These are phyloP conservation scores for Scortechinia acanthostroma DNA, from an alignment of 2,329 filamentous ascomycete species.

Conservation along the genomic window DNA sequence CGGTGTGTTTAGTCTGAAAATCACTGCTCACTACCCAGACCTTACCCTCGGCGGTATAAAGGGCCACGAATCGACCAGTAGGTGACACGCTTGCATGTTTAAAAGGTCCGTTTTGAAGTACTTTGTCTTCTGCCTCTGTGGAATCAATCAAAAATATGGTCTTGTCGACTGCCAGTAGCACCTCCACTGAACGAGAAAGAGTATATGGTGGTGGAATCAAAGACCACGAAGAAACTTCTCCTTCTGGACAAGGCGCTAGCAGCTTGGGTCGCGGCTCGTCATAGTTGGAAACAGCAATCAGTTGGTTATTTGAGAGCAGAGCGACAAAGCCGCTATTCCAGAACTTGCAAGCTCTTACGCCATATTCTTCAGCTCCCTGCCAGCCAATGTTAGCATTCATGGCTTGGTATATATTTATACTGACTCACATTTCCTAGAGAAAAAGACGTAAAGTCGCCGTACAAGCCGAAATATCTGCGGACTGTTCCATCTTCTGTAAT, in stretches of 20 bases:
- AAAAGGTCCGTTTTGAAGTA: slow-evolving; percentile 87
- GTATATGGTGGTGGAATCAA: slow-evolving; percentile 83
- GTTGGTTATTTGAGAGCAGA: slow-evolving; percentile 76
- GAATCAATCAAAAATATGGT: slow-evolving; percentile 84
- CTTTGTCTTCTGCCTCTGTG: slow-evolving; percentile 82
- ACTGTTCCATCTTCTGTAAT: slow-evolving; percentile 86
- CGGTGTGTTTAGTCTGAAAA: slow-evolving; percentile 84
- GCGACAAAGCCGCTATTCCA: slow-evolving; percentile 90
- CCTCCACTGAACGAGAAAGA: slow-evolving; percentile 86
- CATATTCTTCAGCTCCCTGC: slow-evolving; percentile 79
- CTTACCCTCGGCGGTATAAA: slow-evolving; percentile 79
- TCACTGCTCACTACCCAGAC: slow-evolving; percentile 92
- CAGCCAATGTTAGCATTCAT: neutral
- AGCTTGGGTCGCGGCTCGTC: slow-evolving; percentile 81
- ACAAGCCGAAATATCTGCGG: slow-evolving; percentile 75
- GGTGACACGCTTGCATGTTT: slow-evolving; percentile 85
- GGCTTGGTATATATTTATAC: neutral
- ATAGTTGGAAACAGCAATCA: slow-evolving; percentile 83
- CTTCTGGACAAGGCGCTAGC: slow-evolving; percentile 70
- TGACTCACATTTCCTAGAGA: slow-evolving; percentile 52
- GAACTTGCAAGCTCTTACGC: slow-evolving; percentile 84
- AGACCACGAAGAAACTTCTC: slow-evolving; percentile 79
- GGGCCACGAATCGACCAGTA: slow-evolving; percentile 77
- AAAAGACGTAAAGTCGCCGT: slow-evolving; percentile 91
- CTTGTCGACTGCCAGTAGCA: slow-evolving; percentile 74